Percentiles rank a stretch among this genome's conserved stretches.
These are phyloP conservation scores for Coemansia sp. DNA, from an alignment of 192 early-diverging fungal species.

Conservation along the genomic window DNA sequence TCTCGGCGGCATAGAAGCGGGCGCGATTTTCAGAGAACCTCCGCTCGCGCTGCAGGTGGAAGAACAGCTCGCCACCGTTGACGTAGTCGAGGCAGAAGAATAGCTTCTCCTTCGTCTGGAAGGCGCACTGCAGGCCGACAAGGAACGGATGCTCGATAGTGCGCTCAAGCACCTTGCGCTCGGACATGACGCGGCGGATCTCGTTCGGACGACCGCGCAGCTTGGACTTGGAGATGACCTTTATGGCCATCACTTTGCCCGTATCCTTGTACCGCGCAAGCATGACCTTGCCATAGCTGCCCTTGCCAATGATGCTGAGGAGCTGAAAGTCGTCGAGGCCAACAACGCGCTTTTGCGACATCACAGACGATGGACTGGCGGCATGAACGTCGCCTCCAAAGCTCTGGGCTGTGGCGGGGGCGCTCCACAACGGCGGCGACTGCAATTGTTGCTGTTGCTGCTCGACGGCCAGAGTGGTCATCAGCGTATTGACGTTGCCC, in stretches of 20 bases:
- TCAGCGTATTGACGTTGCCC: slow-evolving; percentile 47
- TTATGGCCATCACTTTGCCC: slow-evolving; percentile 65
- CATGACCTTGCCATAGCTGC: slow-evolving; percentile 74
- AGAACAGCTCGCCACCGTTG: slow-evolving; percentile 74
- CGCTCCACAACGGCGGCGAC: slow-evolving; percentile 19
- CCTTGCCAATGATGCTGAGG: slow-evolving; percentile 74
- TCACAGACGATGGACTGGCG: slow-evolving; percentile 1
- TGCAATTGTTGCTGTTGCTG: background rate
- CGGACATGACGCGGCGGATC: slow-evolving; percentile 62
- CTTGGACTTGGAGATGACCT: slow-evolving; percentile 68
- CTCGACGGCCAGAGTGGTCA: slow-evolving; percentile 38
- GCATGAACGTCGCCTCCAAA: slow-evolving; percentile 12
- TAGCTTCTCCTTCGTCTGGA: slow-evolving; percentile 72
- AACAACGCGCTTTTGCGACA: slow-evolving; percentile 20
- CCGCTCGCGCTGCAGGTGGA: slow-evolving; percentile 69
- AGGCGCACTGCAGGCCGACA: slow-evolving; percentile 68
- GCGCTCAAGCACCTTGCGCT: slow-evolving; percentile 60
- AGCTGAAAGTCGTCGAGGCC: slow-evolving; percentile 64
- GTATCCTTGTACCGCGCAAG: slow-evolving; percentile 75
- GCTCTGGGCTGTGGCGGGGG: slow-evolving; percentile 14
- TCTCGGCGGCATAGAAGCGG: slow-evolving; percentile 60
- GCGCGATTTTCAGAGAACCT: slow-evolving; percentile 63
- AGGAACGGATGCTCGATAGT: slow-evolving; percentile 62
- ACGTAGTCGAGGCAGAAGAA: slow-evolving; percentile 77
- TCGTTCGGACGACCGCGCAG: slow-evolving; percentile 64